These are phyloP conservation scores for Neoscytalidium dimidiatum DNA, from an alignment of 2,329 filamentous ascomycete genomes.

Conservation along the genomic window DNA sequence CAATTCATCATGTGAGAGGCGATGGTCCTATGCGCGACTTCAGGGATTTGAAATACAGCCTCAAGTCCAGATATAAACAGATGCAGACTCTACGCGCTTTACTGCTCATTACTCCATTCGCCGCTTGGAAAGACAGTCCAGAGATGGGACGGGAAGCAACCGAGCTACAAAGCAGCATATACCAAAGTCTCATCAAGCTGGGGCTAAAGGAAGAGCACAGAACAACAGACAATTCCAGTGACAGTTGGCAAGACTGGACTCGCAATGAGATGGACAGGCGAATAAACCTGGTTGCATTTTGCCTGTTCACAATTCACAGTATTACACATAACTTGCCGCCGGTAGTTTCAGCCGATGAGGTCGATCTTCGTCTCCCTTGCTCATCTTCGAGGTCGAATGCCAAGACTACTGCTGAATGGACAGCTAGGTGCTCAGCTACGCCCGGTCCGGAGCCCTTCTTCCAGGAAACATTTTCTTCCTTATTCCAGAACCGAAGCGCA, in stretches of 20 bases:
- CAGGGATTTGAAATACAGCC: constrained; percentile 17
- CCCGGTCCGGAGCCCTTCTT: constrained; percentile 31
- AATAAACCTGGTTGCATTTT: constrained; percentile 35
- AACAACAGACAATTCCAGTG: constrained; percentile 22
- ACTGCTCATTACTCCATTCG: constrained; percentile 33
- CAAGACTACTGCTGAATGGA: constrained; percentile 30
- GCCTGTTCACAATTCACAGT: constrained; percentile 36
- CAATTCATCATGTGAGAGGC: constrained; percentile 28
- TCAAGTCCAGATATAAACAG: constrained; percentile 28
- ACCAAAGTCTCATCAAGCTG: constrained; percentile 27
- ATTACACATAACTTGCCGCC: constrained; percentile 36
- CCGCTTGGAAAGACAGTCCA: constrained; percentile 33
- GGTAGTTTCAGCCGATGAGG: constrained; percentile 31
- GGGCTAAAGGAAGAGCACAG: constrained; percentile 28
- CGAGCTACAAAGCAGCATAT: constrained; percentile 25
- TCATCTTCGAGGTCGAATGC: constrained; percentile 32
- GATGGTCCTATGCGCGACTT: constrained; percentile 24
- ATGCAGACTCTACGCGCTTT: constrained; percentile 32
- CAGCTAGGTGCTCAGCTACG: constrained; percentile 19
- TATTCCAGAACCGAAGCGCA: constrained; percentile 27
- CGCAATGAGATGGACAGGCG: constrained; percentile 32
- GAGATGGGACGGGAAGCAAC: constrained; percentile 35
- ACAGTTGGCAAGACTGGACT: constrained; percentile 34
- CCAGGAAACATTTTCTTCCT: constrained; percentile 30
- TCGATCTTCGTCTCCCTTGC: constrained; percentile 31